These are phyloP conservation scores for Quercus tomentella DNA, from an alignment of 331 rosid genomes.

Conservation along the genomic window DNA sequence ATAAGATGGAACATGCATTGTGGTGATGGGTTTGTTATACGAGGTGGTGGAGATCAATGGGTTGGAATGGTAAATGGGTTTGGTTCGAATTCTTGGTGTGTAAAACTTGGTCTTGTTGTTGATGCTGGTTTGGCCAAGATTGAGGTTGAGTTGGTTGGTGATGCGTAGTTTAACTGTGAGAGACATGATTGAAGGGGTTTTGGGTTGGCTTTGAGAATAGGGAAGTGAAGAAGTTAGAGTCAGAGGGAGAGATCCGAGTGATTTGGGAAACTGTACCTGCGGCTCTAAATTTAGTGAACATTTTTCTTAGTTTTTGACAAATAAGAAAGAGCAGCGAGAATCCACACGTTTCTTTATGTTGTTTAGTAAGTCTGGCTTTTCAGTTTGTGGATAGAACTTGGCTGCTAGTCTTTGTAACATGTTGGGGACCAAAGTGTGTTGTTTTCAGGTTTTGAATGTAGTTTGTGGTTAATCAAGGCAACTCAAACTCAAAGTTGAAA, in stretches of 20 bases:
- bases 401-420: slow-evolving; percentile 12
- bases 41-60: slow-evolving; percentile 20
- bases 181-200: slow-evolving; percentile 36
- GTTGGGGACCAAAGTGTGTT: slow-evolving; percentile 16
- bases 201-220: slow-evolving; percentile 3
- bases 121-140: slow-evolving; percentile 13
- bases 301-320: slow-evolving; percentile 14
- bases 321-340: not conserved
- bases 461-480: not conserved
- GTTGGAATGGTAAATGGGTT: slow-evolving; percentile 43
- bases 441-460: not conserved
- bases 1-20: slow-evolving; percentile 39
- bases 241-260: slow-evolving; percentile 17
- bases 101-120: slow-evolving; percentile 5
- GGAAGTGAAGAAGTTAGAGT: not conserved
- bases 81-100: slow-evolving; percentile 32
- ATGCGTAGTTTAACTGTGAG: slow-evolving; percentile 44
- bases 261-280: slow-evolving; percentile 18
- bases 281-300: slow-evolving; percentile 37
- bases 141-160: slow-evolving; percentile 20
- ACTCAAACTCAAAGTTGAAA: no score
- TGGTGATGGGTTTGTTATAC: slow-evolving; percentile 1
- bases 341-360: slow-evolving; percentile 10
- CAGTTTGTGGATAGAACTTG: slow-evolving; percentile 30
- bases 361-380: not conserved